These are phyloP conservation scores for Lonicera japonica DNA, from an alignment of 129 eudicot species.

Conservation along the genomic window DNA sequence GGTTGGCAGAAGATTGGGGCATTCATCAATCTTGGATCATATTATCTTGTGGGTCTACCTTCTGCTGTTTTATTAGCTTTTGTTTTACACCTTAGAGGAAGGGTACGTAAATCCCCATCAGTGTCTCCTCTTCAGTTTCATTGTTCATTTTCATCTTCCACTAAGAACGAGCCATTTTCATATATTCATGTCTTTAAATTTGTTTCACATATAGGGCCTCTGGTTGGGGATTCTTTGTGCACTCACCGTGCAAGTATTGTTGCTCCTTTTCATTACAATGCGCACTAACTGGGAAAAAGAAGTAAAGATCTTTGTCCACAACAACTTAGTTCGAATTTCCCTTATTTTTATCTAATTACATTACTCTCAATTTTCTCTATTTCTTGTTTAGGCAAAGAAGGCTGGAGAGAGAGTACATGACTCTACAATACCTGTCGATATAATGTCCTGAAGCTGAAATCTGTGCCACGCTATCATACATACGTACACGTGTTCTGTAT, in stretches of 20 bases:
- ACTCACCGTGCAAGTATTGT: constrained; percentile 47
- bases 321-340: background rate
- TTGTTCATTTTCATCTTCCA: background rate
- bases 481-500: background rate
- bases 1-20: constrained; percentile 88
- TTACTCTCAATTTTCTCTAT: background rate
- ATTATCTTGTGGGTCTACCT: constrained; percentile 83
- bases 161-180: background rate
- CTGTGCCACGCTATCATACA: background rate
- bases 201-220: constrained; percentile 41
- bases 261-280: constrained; percentile 28
- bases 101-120: constrained; percentile 27
- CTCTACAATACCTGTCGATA: constrained; percentile 38
- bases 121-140: background rate
- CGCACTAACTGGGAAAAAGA: constrained; percentile 56
- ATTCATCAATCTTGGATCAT: constrained; percentile 69
- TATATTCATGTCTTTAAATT: too few relatives aligned
- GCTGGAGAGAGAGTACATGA: constrained; percentile 56
- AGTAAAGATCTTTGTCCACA: constrained; percentile 26
- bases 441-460: constrained; percentile 24
- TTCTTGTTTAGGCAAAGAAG: constrained; percentile 47
- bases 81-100: constrained; percentile 60
- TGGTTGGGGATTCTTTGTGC: constrained; percentile 78
- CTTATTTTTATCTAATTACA: background rate
- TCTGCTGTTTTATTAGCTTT: constrained; percentile 56